A percentile compares a stretch with the other conserved stretches of the same genome.
phyloP scores from a whole-genome alignment of 148 eudicot genomes.

The Mesembryanthemum crystallinum region DNA sequence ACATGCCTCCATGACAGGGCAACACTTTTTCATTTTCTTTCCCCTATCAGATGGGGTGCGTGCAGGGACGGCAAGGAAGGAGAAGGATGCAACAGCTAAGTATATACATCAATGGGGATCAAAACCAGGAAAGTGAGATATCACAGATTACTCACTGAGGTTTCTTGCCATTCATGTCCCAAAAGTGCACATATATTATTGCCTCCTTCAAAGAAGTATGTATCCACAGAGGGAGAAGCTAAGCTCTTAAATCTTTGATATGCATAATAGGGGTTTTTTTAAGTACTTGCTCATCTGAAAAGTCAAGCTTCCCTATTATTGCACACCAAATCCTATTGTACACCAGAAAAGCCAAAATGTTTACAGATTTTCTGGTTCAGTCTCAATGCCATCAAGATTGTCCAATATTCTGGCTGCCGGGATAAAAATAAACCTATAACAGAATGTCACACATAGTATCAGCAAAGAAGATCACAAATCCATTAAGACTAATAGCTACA shows the following conservation, averaged over 20 bases:
- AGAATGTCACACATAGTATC: slow-evolving; percentile 12
- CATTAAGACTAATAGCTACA: background rate
- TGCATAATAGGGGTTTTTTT: background rate
- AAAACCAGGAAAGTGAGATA: background rate
- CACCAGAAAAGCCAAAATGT: slow-evolving; percentile 16
- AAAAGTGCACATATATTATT: background rate
- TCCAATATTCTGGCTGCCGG: slow-evolving; percentile 2
- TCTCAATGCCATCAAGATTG: slow-evolving; percentile 20
- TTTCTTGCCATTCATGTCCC: background rate
- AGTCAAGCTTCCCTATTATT: background rate
- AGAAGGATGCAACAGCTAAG: no score
- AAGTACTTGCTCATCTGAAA: slow-evolving; percentile 3
- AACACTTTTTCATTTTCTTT: no score
- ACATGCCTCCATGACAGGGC: no score
- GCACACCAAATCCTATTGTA: slow-evolving; percentile 17
- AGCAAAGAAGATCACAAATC: background rate
- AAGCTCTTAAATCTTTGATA: background rate
- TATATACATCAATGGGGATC: background rate
- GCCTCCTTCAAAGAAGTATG: background rate
- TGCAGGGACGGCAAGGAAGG: no score
- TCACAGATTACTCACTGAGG: background rate
- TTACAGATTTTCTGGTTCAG: slow-evolving; percentile 23
- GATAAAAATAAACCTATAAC: slow-evolving; percentile 2
- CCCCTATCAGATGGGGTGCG: no score
- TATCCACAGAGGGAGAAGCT: background rate